Percentiles rank a stretch among this genome's conserved stretches.
Conservation (phyloP, 768 basidiomycete genomes). For the Amylocystis lapponica region DNA sequence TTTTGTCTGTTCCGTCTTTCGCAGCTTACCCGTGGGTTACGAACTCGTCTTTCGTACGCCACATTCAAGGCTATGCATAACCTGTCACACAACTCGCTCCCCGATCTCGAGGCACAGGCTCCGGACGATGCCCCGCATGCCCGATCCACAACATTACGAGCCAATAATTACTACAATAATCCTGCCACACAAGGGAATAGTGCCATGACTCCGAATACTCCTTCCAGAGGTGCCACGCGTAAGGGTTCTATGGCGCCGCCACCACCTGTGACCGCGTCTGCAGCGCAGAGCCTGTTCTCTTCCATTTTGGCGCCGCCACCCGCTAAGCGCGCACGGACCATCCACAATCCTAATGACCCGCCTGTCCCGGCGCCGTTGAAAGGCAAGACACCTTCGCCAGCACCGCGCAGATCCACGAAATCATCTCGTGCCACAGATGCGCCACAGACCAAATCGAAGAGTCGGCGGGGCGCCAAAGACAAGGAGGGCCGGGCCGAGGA, state of each 20-base stretch:
- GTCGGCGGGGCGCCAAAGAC: slow-evolving; percentile 15
- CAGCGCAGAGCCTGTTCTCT: slow-evolving; percentile 58
- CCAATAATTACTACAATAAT: slow-evolving; percentile 44
- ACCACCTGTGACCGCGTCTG: slow-evolving; percentile 30
- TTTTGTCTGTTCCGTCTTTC: slow-evolving; percentile 15
- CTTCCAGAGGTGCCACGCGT: slow-evolving; percentile 11
- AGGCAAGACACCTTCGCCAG: slow-evolving; percentile 13
- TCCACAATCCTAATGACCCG: slow-evolving; percentile 67
- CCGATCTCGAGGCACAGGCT: slow-evolving; percentile 65
- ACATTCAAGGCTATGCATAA: slow-evolving; percentile 81
- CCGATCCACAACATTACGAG: slow-evolving; percentile 21
- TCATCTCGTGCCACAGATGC: slow-evolving; percentile 15
- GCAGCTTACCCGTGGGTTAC: slow-evolving; percentile 76
- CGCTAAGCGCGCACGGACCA: slow-evolving; percentile 70
- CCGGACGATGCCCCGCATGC: slow-evolving; percentile 31
- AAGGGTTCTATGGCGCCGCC: slow-evolving; percentile 26
- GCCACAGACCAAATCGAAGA: slow-evolving; percentile 15
- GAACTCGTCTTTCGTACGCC: slow-evolving; percentile 77
- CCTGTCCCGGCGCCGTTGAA: slow-evolving; percentile 50
- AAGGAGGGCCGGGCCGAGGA: slow-evolving; percentile 15
- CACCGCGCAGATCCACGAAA: slow-evolving; percentile 16
- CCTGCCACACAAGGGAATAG: slow-evolving; percentile 44
- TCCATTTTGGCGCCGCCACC: slow-evolving; percentile 77
- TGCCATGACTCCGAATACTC: slow-evolving; percentile 40
- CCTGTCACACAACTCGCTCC: slow-evolving; percentile 55